Evolutionary conservation across 306 rosid species (phyloP).

Genomic region (Quercus variabilis): DNA sequence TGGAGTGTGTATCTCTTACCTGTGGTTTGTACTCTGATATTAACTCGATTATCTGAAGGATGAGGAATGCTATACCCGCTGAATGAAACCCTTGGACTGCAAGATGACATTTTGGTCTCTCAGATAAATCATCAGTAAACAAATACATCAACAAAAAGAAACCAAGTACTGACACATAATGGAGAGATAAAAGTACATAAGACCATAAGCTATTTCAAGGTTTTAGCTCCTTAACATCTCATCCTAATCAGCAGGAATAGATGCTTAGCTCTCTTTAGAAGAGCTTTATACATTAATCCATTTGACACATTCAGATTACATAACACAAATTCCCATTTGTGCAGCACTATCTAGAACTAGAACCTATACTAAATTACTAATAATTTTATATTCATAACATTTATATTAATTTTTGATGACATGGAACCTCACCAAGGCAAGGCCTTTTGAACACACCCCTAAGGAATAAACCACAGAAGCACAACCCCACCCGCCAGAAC

Average conservation of each 20-base stretch:
- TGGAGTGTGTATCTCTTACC: slow-evolving; percentile 35
- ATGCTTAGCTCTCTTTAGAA: too few relatives aligned
- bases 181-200: background rate
- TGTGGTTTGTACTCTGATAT: slow-evolving; percentile 75
- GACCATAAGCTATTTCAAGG: background rate
- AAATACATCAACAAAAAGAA: background rate
- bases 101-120: slow-evolving; percentile 23
- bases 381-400: too few relatives aligned
- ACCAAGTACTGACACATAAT: background rate
- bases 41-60: slow-evolving; percentile 81
- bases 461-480: too few relatives aligned
- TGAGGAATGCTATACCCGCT: slow-evolving; percentile 90
- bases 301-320: background rate
- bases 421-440: background rate
- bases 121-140: background rate
- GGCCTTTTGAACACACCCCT: too few relatives aligned
- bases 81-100: slow-evolving; percentile 70
- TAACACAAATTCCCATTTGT: background rate
- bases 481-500: too few relatives aligned
- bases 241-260: background rate
- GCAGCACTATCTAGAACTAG: background rate
- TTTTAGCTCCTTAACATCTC: background rate
- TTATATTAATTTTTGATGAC: background rate
- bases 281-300: too few relatives aligned
- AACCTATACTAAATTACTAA: background rate